Conservation (phyloP, 73 alveolate genomes). For the Symbiodinium natans region DNA sequence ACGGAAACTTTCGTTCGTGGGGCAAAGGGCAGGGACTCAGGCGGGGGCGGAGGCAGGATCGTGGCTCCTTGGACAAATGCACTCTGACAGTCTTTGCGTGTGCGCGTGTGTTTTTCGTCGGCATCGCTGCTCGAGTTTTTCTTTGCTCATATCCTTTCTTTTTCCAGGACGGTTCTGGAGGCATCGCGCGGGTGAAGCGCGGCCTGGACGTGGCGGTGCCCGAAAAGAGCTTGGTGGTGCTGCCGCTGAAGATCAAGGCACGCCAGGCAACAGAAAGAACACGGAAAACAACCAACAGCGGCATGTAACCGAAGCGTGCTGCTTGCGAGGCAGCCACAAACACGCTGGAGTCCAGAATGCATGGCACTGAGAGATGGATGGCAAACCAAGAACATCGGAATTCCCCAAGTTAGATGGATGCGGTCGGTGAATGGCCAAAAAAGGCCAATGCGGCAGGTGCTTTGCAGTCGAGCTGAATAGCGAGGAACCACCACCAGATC, state of each 20-base stretch:
- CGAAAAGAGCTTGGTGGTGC: not conserved
- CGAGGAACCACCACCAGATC: not conserved
- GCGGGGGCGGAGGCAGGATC: too few species aligned
- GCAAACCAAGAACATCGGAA: too few species aligned
- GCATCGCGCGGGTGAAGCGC: slow-evolving; percentile 18
- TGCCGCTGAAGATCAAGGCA: slow-evolving; percentile 2
- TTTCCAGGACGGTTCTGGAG: not conserved
- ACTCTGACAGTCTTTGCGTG: too few species aligned
- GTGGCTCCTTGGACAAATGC: too few species aligned
- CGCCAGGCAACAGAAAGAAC: too few species aligned
- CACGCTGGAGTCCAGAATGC: not conserved
- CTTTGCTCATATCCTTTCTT: too few species aligned
- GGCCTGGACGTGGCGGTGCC: slow-evolving; percentile 11
- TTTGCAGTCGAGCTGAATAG: not conserved
- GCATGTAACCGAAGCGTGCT: not conserved
- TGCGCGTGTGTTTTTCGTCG: too few species aligned
- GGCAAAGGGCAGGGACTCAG: too few species aligned
- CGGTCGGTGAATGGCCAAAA: not conserved
- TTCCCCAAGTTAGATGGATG: not conserved
- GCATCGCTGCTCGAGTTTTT: too few species aligned
- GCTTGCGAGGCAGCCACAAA: not conserved
- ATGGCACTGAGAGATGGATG: not conserved
- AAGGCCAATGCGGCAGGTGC: not conserved
- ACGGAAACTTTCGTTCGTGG: too few species aligned
- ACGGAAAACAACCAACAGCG: too few species aligned